phyloP scores from a whole-genome alignment of 176 grass and related monocot species.

The Bothriochloa decipiens region DNA sequence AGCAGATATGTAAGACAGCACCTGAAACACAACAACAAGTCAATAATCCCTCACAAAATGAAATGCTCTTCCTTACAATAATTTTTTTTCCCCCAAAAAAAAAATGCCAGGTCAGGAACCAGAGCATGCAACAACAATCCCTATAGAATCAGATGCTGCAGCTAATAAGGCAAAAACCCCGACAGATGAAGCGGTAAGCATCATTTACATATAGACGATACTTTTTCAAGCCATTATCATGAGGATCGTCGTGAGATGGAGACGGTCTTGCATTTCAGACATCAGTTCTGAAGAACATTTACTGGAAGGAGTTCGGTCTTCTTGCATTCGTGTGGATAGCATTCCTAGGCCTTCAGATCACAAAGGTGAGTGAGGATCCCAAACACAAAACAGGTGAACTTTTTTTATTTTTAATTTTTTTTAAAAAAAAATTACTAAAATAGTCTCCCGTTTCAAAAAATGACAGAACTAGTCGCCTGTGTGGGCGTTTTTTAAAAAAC shows the following conservation, averaged over 20 bases:
- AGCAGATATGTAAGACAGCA: conserved; percentile 15
- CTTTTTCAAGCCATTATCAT: background rate
- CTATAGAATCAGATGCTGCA: conserved; percentile 1
- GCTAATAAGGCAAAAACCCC: background rate
- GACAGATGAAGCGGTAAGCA: conserved; percentile 29
- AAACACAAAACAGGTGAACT: no score
- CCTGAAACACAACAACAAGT: background rate
- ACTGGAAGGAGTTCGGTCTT: conserved; percentile 76
- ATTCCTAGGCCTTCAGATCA: conserved; percentile 74
- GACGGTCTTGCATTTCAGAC: conserved; percentile 32
- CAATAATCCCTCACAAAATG: background rate
- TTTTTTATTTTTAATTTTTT: no score
- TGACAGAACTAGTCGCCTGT: no score
- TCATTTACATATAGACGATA: background rate
- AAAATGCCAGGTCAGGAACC: conserved; percentile 49
- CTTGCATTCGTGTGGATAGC: conserved; percentile 69
- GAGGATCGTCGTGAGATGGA: background rate
- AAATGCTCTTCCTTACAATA: background rate
- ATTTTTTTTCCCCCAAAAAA: no score
- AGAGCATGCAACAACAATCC: conserved; percentile 50
- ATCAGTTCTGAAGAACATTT: conserved; percentile 68
- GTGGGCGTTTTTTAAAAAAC: no score
- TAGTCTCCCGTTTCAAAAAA: no score
- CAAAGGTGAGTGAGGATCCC: conserved; percentile 60
- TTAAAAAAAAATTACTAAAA: no score